Base-by-base conservation (phyloP, 2,329 filamentous ascomycete genomes). In the Cladophialophora bantiana region DNA sequence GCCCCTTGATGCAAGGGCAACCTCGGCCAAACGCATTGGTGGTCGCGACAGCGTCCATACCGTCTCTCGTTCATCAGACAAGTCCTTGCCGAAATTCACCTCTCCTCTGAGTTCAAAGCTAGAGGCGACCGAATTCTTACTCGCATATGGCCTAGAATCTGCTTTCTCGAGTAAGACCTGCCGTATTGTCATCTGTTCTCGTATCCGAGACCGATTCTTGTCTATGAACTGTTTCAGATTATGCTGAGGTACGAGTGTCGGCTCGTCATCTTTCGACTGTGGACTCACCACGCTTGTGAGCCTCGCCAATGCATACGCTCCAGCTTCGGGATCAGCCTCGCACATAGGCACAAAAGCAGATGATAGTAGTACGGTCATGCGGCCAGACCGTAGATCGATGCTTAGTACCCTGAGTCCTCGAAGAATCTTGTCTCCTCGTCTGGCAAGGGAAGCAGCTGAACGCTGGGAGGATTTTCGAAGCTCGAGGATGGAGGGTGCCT, bases 401-500 rank as follows among this genome's bases (percentile, higher is more conserved):
- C 18, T 45, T 7, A 62, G 7, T 10, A 70, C 40, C 20, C 36
- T 57, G 42, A 69, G 53, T n/a, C 18, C 34, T 20, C 48, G 38
- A 15, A 70, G 57, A 7, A 65, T 18, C 34, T 59, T 15, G 10
- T 48, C 59, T 35, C 65, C 66, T 38, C 66, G 54, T 20, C 48
- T 34, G 4, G 57, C 42, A 38, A 70, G 57, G 45, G 57, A 61
- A 34, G 26, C 20, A 31, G 59, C 42, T 9, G 32, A 55, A 12
- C 64, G n/a, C 9, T 45, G 62, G 42, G 70, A 57, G 35, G 18
- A 54, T 34, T 61, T 18, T 32, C 52, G 40, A n/a, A 72, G 54
- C 36, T 59, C 59, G 31, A 69, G 61, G 13, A 72, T 38, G 7
- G 69, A 71, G 9, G 42, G 10, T 20, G 40, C 55, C 50, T 86